Evolutionary conservation across 2,329 filamentous ascomycete genomes (phyloP), one percentile per base, ranked within the genome.

Genomic region (Scytalidium lignicola): DNA sequence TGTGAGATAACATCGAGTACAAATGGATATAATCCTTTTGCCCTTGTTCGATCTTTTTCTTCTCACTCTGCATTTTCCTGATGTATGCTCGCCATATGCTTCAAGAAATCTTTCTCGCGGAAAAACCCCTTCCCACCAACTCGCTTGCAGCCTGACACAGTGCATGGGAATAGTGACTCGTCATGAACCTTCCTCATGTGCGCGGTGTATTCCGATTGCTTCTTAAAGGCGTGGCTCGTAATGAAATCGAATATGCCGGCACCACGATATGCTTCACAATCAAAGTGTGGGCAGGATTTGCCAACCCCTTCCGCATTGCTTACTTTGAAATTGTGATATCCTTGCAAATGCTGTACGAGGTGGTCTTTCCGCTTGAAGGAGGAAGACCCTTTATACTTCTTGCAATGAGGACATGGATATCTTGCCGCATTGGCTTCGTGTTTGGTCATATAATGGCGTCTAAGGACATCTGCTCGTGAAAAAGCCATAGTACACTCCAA

Each of bases 301-400:
- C 26, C 53, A 40, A 18, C 0, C 41, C 4, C 10, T 56, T 47
- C 17, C 55, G 47, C 9, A 55, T 55, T 1, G 42, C 15, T 13
- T 28, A 13, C 42, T 2, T 65, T 60, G 13, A 65, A 61, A 32
- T 66, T 62, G 52, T 71, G 69, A 43, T 69, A 70, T 0, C 62
- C 61, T 1, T 55, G 56, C 17, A 70, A 52, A 48, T 71, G 69
- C 22, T 71, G 68, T 3, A 55, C 51, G 0, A 71, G 54, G 46
- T 72, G 68, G 44, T 71, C 68, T 5, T 53, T 59, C n/a, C 68
- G 63, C 21, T 56, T 61, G 48, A 72, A 71, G 1, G 62, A 64
- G 5, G 64, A 46, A 2, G 53, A 51, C 2, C 64, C 66, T n/a
- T 59, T 60, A 44, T 67, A 57, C 15, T 50, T 59, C 43, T 57